Base-by-base conservation (phyloP, 345 rosid genomes). In the Populus davidiana region DNA sequence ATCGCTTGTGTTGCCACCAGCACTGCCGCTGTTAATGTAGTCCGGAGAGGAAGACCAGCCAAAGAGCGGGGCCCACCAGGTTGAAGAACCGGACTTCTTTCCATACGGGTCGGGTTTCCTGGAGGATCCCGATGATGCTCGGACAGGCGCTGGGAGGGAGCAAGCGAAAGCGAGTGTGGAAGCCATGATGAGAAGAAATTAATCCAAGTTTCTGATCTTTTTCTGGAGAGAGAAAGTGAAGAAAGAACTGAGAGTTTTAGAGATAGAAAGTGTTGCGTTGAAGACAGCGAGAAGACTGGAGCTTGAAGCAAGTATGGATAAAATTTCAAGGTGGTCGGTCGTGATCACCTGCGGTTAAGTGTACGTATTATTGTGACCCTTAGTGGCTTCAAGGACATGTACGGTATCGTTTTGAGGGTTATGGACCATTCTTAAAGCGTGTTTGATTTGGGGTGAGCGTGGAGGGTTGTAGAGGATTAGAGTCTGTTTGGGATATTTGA, bases 41-140 rank as follows among this genome's bases (percentile, higher is more conserved):
- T 88, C 94, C 20, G 97, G 90, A 68, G 85, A 90, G 41, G 92
- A 81, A 2, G 92, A 78, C 87, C 84, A 87, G 0, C 91, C 97
- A 81, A 90, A 90, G 49, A 92, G 78, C 11, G 94, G 93, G 79
- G 85, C 70, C 97, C 92, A 90, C 94, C 94, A 90, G 65, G 74
- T 47, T 33, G 86, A 36, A 12, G 87, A 72, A 63, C 85, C 67
- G 16, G 79, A 8, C 54, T 78, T 87, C 65, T 61, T 71, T 1
- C 70, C 69, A 50, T 8, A 74, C 5, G 56, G 81, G 69, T 82
- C 84, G 14, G 81, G 74, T 66, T 83, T 81, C 67, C 59, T 64
- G 31, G 67, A 52, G 31, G 88, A 67, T 1, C 67, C 82, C 64
- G 84, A 77, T 36, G 86, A 81, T 13, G 92, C 85, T 3, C 86